Evolutionary conservation across 2,329 filamentous ascomycete genomes (phyloP).

Genomic region (Exophiala phaeomuriformis): DNA sequence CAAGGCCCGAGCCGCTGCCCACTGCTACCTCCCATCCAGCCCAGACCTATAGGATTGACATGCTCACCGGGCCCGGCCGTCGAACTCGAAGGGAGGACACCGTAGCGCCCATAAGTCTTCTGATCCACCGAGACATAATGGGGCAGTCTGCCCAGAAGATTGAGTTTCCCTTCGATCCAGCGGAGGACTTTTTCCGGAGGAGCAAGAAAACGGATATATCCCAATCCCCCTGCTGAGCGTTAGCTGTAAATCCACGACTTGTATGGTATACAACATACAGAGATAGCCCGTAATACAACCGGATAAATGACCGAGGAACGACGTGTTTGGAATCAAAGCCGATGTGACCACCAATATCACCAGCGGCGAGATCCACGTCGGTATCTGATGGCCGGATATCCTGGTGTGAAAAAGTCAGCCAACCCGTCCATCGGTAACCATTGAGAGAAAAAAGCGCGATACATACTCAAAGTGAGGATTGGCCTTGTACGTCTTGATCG

Average conservation of each 20-base stretch:
- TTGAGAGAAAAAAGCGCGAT: background rate
- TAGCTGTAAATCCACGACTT: too few species aligned
- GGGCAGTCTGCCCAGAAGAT: conserved; percentile 72
- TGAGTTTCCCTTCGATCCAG: conserved; percentile 83
- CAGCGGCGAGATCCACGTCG: conserved; percentile 88
- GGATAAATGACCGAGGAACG: conserved; percentile 78
- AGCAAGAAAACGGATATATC: conserved; percentile 80
- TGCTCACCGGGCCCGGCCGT: conserved; percentile 33
- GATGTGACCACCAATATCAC: conserved; percentile 65
- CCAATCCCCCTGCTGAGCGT: conserved; percentile 59
- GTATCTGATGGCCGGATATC: conserved; percentile 61
- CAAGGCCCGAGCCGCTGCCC: conserved; percentile 57
- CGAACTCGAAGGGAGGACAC: conserved; percentile 61
- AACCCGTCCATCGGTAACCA: background rate
- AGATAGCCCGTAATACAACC: conserved; percentile 79
- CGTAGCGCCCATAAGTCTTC: conserved; percentile 90
- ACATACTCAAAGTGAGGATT: conserved; percentile 66
- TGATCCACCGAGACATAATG: conserved; percentile 93
- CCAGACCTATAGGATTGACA: conserved; percentile 41
- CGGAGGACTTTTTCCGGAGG: conserved; percentile 81
- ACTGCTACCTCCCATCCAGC: conserved; percentile 47
- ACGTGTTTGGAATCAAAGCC: conserved; percentile 71
- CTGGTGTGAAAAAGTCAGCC: conserved; percentile 31
- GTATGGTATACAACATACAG: conserved; percentile 47
- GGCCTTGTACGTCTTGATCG: conserved; percentile 72